Evolutionary conservation across 208 protist species (phyloP).

Genomic region (Leishmania braziliensis): DNA sequence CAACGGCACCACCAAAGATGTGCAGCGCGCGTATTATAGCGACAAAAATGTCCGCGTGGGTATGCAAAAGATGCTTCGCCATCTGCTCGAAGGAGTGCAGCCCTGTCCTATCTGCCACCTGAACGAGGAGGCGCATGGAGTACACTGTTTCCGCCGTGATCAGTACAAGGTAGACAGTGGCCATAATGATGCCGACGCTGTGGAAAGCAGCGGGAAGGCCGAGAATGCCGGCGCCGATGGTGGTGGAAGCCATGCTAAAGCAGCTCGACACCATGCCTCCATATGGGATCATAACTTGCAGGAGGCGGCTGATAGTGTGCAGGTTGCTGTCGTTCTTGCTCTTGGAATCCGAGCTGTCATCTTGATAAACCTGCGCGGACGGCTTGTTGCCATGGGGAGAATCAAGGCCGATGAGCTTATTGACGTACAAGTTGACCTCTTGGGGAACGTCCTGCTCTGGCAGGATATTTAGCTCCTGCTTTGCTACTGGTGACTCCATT

Average conservation of each 20-base stretch:
- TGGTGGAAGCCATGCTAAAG: conserved; percentile 48
- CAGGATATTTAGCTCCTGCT: no score
- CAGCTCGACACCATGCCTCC: conserved; percentile 41
- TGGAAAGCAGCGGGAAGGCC: conserved; percentile 37
- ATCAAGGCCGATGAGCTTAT: background rate
- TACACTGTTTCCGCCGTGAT: conserved; percentile 42
- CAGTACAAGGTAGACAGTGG: conserved; percentile 34
- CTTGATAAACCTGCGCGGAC: background rate
- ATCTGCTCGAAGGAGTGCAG: conserved; percentile 41
- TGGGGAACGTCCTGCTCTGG: background rate
- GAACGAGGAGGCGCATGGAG: conserved; percentile 46
- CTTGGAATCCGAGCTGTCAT: background rate
- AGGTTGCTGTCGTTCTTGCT: background rate
- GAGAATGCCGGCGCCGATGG: conserved; percentile 46
- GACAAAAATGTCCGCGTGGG: conserved; percentile 21
- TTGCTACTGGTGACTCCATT: background rate
- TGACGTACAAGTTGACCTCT: background rate
- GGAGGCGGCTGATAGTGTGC: conserved; percentile 9
- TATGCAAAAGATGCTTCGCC: conserved; percentile 38
- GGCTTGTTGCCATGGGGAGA: background rate
- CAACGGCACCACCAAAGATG: conserved; percentile 44
- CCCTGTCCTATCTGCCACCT: conserved; percentile 32
- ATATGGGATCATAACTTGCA: conserved; percentile 37
- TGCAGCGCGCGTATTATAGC: conserved; percentile 36
- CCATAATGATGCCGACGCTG: conserved; percentile 42